Base-by-base conservation (phyloP, 352 stramenopile species). In the Phytophthora melonis region DNA sequence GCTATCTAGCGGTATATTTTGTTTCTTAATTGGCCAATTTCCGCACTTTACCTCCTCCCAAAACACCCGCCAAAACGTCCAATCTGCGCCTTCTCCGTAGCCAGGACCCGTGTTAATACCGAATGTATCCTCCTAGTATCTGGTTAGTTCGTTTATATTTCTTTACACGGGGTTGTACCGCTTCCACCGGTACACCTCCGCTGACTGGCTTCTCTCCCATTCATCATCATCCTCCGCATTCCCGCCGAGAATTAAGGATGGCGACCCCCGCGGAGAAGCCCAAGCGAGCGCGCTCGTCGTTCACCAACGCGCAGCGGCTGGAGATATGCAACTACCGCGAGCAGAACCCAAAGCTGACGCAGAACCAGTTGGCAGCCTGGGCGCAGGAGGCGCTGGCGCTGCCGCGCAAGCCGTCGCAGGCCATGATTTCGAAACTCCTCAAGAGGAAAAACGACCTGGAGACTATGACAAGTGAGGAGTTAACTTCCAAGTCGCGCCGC, bases 371-470 rank as follows among this genome's bases (percentile, higher is more conserved):
- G 14, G 73, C 73, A 2, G 47, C 39, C 5, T 80, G 73, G 73
- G 73, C 65, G 1, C 64, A 72, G 18, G 68, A 77, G 52, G 32
- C 69, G 21, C 56, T 80, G 18, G 13, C 60, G 0, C 21, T 80
- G 54, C 73, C 68, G 5, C 73, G 73, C 19, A 68, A 73, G 65
- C 73, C 73, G 3, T 80, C 73, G 7, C 73, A 80, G 54, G 68
- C 68, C 41, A 80, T 80, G 73, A 80, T 80, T 27, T 77, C 68
- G 5, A 80, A 80, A 68, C 55, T 80, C 27, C 68, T 80, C 21
- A 80, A 80, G 59, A 61, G 73, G 27, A 77, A 80, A 70, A 19
- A 13, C 3, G 68, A 68, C 50, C 41, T 80, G 5, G 73, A 80
- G 36, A 60, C 11, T 25, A 77, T 77, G 63, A 71, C 73, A 30